Base-by-base conservation (phyloP, 495 filamentous ascomycete genomes). In the Choiromyces venosus region DNA sequence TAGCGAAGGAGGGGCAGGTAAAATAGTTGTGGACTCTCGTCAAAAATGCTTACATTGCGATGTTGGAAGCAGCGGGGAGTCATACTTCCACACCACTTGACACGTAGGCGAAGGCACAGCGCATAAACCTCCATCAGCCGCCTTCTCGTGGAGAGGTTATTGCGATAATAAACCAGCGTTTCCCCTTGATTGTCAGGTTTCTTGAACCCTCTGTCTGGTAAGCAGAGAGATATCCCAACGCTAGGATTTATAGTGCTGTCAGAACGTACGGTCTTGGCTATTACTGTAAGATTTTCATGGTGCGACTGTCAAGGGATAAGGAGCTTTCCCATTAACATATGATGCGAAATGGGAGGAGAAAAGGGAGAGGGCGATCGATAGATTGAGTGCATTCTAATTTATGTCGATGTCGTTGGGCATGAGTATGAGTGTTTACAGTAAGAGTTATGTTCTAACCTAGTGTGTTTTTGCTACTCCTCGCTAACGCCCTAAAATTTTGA, bases 1-100 rank as follows among this genome's bases (percentile, higher is more conserved):
- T 77, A 56, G 46, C 76, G 75, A 77, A 69, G 75, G 74, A 77
- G 66, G 71, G 66, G 40, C 18, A 71, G 56, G 37, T 73, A 72
- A 56, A 71, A 75, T 67, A 70, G 71, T 67, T 52, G 38, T 70
- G 67, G 68, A 40, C 71, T 66, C 65, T 78, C 68, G 71, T 74
- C 64, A 65, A 74, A 12, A 14, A 25, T 29, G 46, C 46, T 56
- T 56, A 56, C 46, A 56, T 25, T 29, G 29, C 46, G 46, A 38
- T 65, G 56, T 64, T 46, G 75, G 67, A n/a, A 69, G 74, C 67
- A 64, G 66, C 33, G 56, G 71, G 74, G 76, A 79, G 76, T 79
- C 76, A 79, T 79, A 74, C 71, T 71, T 79, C 66, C 75, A 78
- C 76, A 78, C 69, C 75, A 72, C 76, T 78, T 79, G 76, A 78